Evolutionary conservation across 1,139 yeast genomes (phyloP).

Genomic region (Kazachstania sp.): DNA sequence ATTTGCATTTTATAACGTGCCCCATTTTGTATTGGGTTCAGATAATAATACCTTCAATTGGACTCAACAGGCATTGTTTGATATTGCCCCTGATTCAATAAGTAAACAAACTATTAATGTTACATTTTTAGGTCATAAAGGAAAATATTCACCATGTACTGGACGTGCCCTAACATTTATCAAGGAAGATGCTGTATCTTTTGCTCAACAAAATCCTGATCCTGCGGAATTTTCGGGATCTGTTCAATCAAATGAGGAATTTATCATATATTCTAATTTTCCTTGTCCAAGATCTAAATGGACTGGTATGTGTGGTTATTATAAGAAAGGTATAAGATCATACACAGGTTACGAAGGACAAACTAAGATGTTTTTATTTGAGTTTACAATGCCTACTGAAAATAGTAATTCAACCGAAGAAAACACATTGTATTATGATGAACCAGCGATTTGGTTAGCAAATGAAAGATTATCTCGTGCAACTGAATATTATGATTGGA

Average conservation of each 20-base stretch:
- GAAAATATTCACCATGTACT: slow-evolving; percentile 44
- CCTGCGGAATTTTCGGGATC: slow-evolving; percentile 38
- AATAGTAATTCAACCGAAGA: slow-evolving; percentile 32
- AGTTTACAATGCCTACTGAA: slow-evolving; percentile 56
- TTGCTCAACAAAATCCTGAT: slow-evolving; percentile 43
- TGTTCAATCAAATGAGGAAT: slow-evolving; percentile 46
- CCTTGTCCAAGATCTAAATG: slow-evolving; percentile 43
- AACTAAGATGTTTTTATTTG: slow-evolving; percentile 60
- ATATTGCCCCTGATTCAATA: slow-evolving; percentile 23
- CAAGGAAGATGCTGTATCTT: slow-evolving; percentile 35
- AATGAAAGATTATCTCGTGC: slow-evolving; percentile 66
- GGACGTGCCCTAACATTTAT: slow-evolving; percentile 55
- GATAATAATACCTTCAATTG: slow-evolving; percentile 31
- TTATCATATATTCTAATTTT: slow-evolving; percentile 47
- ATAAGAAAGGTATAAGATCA: slow-evolving; percentile 64
- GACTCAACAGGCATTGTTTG: slow-evolving; percentile 38
- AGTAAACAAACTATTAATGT: slow-evolving; percentile 39
- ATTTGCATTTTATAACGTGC: slow-evolving; percentile 51
- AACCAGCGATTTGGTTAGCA: slow-evolving; percentile 70
- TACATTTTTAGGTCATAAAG: slow-evolving; percentile 49
- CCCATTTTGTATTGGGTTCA: slow-evolving; percentile 22
- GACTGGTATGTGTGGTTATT: slow-evolving; percentile 39
- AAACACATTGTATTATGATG: slow-evolving; percentile 34
- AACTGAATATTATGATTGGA: slow-evolving; percentile 59
- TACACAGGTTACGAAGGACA: slow-evolving; percentile 61